These are phyloP conservation scores for Pseudomassariella vexata DNA, from an alignment of 2,329 filamentous ascomycete species.

Conservation along the genomic window DNA sequence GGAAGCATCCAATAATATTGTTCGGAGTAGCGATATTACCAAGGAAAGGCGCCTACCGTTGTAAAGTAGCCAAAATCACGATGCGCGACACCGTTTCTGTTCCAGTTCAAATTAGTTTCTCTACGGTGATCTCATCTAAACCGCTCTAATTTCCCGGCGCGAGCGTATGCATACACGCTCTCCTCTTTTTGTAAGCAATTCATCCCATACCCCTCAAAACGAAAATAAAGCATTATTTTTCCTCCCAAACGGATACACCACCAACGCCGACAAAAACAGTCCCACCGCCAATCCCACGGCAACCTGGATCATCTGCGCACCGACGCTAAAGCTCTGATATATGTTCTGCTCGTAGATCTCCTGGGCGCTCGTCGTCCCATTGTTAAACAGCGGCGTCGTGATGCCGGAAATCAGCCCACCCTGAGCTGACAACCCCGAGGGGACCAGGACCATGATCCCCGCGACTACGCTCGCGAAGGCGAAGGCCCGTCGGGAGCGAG, in stretches of 20 bases:
- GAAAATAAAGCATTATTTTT: slow-evolving; percentile 44
- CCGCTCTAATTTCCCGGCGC: no score
- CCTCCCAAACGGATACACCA: slow-evolving; percentile 45
- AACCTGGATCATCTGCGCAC: slow-evolving; percentile 46
- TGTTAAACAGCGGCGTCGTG: slow-evolving; percentile 8
- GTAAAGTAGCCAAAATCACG: no score
- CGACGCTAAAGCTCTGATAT: slow-evolving; percentile 37
- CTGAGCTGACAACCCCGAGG: slow-evolving; percentile 9
- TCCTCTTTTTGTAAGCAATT: no score
- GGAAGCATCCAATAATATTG: no score
- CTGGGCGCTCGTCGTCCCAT: slow-evolving; percentile 6
- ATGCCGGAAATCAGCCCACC: slow-evolving; percentile 7
- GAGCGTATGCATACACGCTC: no score
- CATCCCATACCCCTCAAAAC: no score
- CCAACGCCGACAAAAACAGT: slow-evolving; percentile 41
- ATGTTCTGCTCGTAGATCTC: slow-evolving; percentile 24
- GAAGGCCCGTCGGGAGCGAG: slow-evolving; percentile 9
- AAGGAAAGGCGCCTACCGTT: no score
- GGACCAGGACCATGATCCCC: slow-evolving; percentile 9
- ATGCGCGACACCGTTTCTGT: no score
- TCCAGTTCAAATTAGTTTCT: no score
- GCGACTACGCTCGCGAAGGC: slow-evolving; percentile 10
- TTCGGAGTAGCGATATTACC: no score
- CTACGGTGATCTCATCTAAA: no score
- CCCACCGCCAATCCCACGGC: slow-evolving; percentile 47